Evolutionary conservation across 768 basidiomycete genomes (phyloP).

Genomic region (Lactarius quietus): DNA sequence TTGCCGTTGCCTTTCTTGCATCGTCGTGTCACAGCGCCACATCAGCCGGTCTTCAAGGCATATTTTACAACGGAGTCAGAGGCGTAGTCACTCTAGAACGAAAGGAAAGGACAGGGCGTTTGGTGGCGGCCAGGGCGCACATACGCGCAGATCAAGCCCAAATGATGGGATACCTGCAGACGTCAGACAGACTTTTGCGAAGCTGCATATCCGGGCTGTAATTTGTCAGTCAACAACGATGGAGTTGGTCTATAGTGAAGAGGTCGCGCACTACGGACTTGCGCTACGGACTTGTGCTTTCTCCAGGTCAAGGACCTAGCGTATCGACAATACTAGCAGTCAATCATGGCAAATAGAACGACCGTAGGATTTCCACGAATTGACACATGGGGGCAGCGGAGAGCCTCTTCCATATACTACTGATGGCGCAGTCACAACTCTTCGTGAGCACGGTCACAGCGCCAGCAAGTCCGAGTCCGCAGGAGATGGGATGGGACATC

Average conservation of each 20-base stretch:
- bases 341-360: not conserved
- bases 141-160: not conserved
- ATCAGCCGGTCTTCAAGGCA: constrained; percentile 15
- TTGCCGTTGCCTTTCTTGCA: constrained; percentile 21
- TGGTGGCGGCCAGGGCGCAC: constrained; percentile 4
- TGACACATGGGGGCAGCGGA: not conserved
- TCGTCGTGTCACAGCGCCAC: constrained; percentile 13
- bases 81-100: not conserved
- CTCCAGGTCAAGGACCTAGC: not conserved
- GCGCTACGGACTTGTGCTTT: not conserved
- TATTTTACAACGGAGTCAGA: not conserved
- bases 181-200: not conserved
- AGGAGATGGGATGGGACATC: not conserved
- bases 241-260: not conserved
- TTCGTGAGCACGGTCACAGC: not conserved
- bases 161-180: not conserved
- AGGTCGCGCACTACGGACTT: not conserved
- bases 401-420: not conserved
- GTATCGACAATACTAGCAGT: not conserved
- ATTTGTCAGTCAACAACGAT: not conserved
- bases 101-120: not conserved
- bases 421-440: not conserved
- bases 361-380: not conserved
- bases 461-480: not conserved
- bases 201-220: not conserved